Conservation (phyloP, 2,329 filamentous ascomycete species). For the Mycosphaerelloides madeirae region DNA sequence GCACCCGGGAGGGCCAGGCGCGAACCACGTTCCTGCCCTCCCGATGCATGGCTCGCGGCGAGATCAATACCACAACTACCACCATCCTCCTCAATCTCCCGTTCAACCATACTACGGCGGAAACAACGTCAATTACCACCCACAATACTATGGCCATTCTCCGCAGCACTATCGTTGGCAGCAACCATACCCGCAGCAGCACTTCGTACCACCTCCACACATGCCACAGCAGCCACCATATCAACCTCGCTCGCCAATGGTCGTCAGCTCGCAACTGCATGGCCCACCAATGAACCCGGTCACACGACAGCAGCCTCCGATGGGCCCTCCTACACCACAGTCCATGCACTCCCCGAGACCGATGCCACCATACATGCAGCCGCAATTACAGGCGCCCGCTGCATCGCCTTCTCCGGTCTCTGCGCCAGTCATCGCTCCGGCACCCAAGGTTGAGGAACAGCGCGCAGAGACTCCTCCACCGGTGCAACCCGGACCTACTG, state of each 20-base stretch:
- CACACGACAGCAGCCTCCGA: constrained; percentile 36
- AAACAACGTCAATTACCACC: constrained; percentile 32
- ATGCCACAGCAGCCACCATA: constrained; percentile 37
- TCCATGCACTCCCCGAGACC: constrained; percentile 26
- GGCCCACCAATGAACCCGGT: constrained; percentile 46
- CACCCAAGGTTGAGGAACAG: constrained; percentile 12
- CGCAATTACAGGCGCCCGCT: constrained; percentile 1
- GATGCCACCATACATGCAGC: constrained; percentile 18
- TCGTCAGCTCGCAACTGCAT: constrained; percentile 44
- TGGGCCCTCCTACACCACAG: constrained; percentile 27
- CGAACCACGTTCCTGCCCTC: neutral
- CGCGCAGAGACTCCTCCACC: constrained; percentile 16
- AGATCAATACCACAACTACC: constrained; percentile 33
- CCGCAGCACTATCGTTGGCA: constrained; percentile 31
- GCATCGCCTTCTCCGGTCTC: constrained; percentile 10
- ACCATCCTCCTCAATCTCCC: constrained; percentile 35
- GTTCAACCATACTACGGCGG: constrained; percentile 31
- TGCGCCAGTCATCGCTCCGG: constrained; percentile 8
- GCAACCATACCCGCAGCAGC: constrained; percentile 37
- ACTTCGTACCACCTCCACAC: constrained; percentile 31
- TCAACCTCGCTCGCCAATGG: constrained; percentile 37
- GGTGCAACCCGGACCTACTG: constrained; percentile 4
- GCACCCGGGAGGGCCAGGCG: no score
- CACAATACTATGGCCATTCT: constrained; percentile 39
- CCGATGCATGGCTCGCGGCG: constrained; percentile 20